phyloP scores from a whole-genome alignment of 768 basidiomycete genomes.

The Leccinum disarticulatum region DNA sequence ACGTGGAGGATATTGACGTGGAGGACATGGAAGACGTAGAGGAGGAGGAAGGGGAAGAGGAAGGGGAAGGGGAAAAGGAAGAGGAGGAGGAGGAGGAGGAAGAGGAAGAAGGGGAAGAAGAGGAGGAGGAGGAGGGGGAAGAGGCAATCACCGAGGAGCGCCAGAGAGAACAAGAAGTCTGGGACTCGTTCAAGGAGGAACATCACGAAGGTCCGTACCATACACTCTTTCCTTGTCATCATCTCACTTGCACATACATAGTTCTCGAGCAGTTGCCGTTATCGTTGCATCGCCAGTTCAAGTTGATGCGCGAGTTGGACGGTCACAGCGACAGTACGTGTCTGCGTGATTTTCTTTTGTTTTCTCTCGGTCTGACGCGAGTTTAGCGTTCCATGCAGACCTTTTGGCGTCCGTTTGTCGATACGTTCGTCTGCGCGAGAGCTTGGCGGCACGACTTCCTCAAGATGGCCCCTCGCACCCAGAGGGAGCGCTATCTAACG shows the following conservation, averaged over 20 bases:
- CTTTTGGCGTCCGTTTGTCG: slow-evolving; percentile 45
- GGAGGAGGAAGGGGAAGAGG: slow-evolving; percentile 1
- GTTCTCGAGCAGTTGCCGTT: slow-evolving; percentile 80
- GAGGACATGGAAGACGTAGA: slow-evolving; percentile 5
- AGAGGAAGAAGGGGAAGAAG: slow-evolving; percentile 1
- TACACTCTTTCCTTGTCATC: neutral
- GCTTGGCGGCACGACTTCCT: slow-evolving; percentile 18
- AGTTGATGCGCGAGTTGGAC: slow-evolving; percentile 72
- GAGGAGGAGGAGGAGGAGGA: too few species aligned
- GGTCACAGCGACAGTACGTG: slow-evolving; percentile 56
- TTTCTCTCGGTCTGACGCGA: slow-evolving; percentile 4
- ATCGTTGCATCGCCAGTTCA: slow-evolving; percentile 67
- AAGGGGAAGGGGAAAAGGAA: too few species aligned
- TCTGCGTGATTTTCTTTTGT: neutral
- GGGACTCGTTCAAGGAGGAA: slow-evolving; percentile 77
- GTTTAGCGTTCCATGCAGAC: slow-evolving; percentile 39
- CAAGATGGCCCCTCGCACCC: neutral
- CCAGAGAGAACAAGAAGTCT: slow-evolving; percentile 62
- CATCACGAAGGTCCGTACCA: slow-evolving; percentile 65
- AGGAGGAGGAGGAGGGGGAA: neutral
- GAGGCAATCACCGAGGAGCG: slow-evolving; percentile 23
- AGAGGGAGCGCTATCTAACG: neutral
- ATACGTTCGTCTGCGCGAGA: slow-evolving; percentile 44
- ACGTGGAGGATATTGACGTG: neutral
- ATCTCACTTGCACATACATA: slow-evolving; percentile 28